Evolutionary conservation across 2,329 filamentous ascomycete species (phyloP).

Genomic region (Hymenoscyphus fructigenus): DNA sequence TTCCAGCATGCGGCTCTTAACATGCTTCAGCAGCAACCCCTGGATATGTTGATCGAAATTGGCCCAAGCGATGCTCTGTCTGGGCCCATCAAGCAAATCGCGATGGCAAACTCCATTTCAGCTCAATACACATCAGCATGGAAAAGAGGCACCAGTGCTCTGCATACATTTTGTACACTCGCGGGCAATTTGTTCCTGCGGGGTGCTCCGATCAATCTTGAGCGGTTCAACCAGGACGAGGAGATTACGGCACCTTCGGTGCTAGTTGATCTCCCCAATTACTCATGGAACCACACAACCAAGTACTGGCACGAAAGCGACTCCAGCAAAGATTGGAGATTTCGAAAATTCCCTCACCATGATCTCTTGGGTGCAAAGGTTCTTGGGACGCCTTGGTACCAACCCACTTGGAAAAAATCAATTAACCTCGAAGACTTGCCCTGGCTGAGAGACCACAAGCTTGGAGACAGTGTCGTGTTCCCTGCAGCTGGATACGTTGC

Average conservation of each 20-base stretch:
- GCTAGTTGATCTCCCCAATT: conserved; percentile 47
- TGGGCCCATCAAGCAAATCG: conserved; percentile 33
- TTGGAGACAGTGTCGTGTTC: conserved; percentile 50
- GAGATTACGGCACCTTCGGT: not conserved
- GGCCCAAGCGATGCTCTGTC: conserved; percentile 38
- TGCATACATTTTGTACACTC: conserved; percentile 44
- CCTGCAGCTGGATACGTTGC: conserved; percentile 35
- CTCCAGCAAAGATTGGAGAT: conserved; percentile 46
- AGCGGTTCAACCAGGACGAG: too few relatives aligned
- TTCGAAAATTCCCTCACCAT: conserved; percentile 45
- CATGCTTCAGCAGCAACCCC: conserved; percentile 8
- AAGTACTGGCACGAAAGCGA: conserved; percentile 54
- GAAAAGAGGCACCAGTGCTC: conserved; percentile 49
- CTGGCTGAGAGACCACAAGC: conserved; percentile 51
- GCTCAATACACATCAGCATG: conserved; percentile 39
- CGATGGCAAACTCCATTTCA: conserved; percentile 10
- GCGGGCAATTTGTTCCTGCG: conserved; percentile 28
- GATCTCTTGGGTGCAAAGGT: conserved; percentile 39
- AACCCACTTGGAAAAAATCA: conserved; percentile 33
- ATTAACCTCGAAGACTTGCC: conserved; percentile 43
- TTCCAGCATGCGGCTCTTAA: conserved; percentile 16
- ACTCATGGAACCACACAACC: conserved; percentile 53
- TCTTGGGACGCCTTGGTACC: conserved; percentile 26
- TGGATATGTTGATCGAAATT: conserved; percentile 32
- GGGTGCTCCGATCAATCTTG: too few relatives aligned